These are phyloP conservation scores for Friedmanniomyces endolithicus DNA, from an alignment of 495 filamentous ascomycete genomes.

Conservation along the genomic window DNA sequence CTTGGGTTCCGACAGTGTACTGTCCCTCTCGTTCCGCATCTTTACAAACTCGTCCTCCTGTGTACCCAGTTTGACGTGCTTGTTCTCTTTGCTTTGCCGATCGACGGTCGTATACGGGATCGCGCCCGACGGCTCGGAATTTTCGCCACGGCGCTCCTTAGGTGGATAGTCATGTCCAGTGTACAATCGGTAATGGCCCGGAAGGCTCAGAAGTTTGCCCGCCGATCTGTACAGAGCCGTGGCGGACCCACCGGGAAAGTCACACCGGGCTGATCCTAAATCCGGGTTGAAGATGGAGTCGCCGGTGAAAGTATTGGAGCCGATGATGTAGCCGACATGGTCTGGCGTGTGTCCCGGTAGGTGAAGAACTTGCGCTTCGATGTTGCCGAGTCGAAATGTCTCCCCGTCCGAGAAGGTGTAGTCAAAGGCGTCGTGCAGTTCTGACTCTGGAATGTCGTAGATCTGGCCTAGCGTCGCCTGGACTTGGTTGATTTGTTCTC, in stretches of 20 bases:
- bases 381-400: constrained; percentile 36
- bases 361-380: constrained; percentile 38
- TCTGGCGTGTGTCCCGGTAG: constrained; percentile 52
- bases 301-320: constrained; percentile 49
- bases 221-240: constrained; percentile 35
- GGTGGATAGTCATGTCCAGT: constrained; percentile 39
- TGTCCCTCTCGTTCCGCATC: constrained; percentile 38
- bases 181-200: constrained; percentile 31
- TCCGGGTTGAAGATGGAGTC: constrained; percentile 50
- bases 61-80: constrained; percentile 37
- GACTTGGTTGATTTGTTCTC: constrained; percentile 40
- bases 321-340: constrained; percentile 47
- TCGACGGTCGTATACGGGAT: constrained; percentile 37
- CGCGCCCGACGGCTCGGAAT: constrained; percentile 18
- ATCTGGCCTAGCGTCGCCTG: constrained; percentile 38
- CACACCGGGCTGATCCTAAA: constrained; percentile 46
- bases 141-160: background rate
- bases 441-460: constrained; percentile 32
- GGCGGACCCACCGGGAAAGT: constrained; percentile 47
- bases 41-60: constrained; percentile 38
- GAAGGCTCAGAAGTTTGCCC: constrained; percentile 36
- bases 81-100: constrained; percentile 40
- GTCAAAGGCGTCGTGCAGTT: constrained; percentile 40
- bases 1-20: constrained; percentile 36
- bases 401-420: constrained; percentile 43